Evolutionary conservation across 176 grass and related monocot genomes (phyloP).

Genomic region (Canna indica): DNA sequence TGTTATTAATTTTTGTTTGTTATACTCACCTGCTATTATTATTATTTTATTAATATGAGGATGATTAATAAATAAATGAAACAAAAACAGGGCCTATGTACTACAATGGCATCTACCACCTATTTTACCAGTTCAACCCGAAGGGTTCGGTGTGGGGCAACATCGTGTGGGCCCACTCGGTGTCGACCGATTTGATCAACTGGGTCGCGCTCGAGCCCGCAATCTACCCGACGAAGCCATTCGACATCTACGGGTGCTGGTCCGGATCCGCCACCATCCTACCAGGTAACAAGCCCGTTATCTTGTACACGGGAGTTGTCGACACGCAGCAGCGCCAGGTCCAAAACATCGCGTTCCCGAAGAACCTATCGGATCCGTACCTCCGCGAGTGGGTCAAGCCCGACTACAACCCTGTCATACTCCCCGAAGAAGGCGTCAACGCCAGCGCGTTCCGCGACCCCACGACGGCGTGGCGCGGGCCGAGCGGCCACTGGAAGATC

Average conservation of each 20-base stretch:
- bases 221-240: slow-evolving; percentile 23
- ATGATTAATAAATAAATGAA: not conserved
- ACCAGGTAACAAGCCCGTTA: slow-evolving; percentile 14
- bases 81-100: slow-evolving; percentile 71
- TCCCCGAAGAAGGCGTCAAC: slow-evolving; percentile 37
- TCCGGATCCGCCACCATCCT: slow-evolving; percentile 80
- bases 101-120: slow-evolving; percentile 83
- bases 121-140: slow-evolving; percentile 95
- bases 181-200: slow-evolving; percentile 72
- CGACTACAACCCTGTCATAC: slow-evolving; percentile 54
- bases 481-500: slow-evolving; percentile 40
- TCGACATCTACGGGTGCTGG: slow-evolving; percentile 71
- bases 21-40: not conserved
- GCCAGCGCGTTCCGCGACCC: slow-evolving; percentile 63
- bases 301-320: slow-evolving; percentile 75
- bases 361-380: slow-evolving; percentile 61
- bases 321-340: slow-evolving; percentile 49
- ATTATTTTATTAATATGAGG: too few species aligned
- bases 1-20: not conserved
- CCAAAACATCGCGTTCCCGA: slow-evolving; percentile 60
- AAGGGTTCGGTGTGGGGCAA: slow-evolving; percentile 49
- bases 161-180: slow-evolving; percentile 70
- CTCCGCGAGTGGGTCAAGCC: slow-evolving; percentile 71
- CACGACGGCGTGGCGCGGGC: slow-evolving; percentile 71
- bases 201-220: slow-evolving; percentile 52